Evolutionary conservation across 495 filamentous ascomycete genomes (phyloP), one percentile per base, ranked within the genome.

Genomic region (Aspergillus indologenus): DNA sequence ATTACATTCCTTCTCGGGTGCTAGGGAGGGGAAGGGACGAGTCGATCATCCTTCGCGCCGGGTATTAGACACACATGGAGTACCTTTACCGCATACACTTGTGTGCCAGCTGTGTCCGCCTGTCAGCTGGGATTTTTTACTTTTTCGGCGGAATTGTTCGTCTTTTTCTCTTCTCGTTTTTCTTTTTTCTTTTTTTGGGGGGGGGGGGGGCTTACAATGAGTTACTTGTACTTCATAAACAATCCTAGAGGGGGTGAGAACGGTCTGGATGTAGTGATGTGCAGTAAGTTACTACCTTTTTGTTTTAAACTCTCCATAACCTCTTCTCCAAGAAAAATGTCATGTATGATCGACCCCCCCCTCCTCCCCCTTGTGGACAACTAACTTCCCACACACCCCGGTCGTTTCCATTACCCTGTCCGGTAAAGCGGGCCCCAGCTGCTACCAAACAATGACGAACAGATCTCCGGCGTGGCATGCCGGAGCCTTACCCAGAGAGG

Each of bases 401-500:
- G 34, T 40, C 34, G 34, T 40, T 40, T 40, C 45, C 45, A 48
- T n/a, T 50, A 50, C 22, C 47, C 34, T 7, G 34, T 40, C 34
- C 2, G 12, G 34, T 40, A 40, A 11, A 14, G 34, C 12, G 34
- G 15, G 22, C 22, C 22, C 47, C 19, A 48, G n/a, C 18, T 31
- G 23, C 22, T 29, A 51, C 24, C 45, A 14, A 40, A 48, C 42
- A 23, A 29, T 21, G 14, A 54, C 24, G 29, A 42, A 46, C 44
- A 60, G 65, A 67, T 64, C 65, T 61, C 56, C 59, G 42, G 58
- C 61, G 48, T 66, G 61, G 64, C 61, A 63, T 58, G 23, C 48
- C 57, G 53, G 45, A 29, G 31, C 61, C 54, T 57, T 61, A 61
- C 61, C 49, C 9, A 23, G 24, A 45, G 0, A 1, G 22, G 64